Base-by-base conservation (phyloP, 140 eudicot genomes). In the Erigeron philadelphicus region DNA sequence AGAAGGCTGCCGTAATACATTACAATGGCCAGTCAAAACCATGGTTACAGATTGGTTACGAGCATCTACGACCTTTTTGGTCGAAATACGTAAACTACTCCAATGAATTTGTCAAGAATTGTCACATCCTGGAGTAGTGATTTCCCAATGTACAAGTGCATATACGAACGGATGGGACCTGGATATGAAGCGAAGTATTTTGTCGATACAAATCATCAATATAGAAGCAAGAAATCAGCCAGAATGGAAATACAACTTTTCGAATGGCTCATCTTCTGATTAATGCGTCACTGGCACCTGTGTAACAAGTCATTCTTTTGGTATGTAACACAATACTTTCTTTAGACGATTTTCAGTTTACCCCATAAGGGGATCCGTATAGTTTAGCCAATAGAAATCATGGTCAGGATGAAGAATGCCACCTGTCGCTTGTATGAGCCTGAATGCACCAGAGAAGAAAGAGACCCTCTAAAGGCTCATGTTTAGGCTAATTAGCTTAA, bases 21-120 rank as follows among this genome's bases (percentile, higher is more conserved):
- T 94, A 94, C 83, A 94, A 94, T 47, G 99, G 99, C 38, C 99
- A 94, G 67, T 85, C 99, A 11, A 94, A 94, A 77, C 99, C 99
- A n/a, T 94, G 99, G 99, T 77, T 94, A 47, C 95, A 90, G 68
- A 89, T 94, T 60, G 99, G 99, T 6, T 94, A 87, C 65, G 97
- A 89, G 73, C 95, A 94, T 87, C 89, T 94, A 25, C 84, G 99
- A 31, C 99, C 97, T 11, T 94, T 85, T 74, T 94, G 99, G 99
- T 83, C 95, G 67, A 94, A 94, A 80, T 82, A 89, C 59, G 84
- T 94, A 25, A 83, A 94, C 81, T 85, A 89, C 85, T 94, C 99
- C 8, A 94, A 82, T 71, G 99, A 94, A 49, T 94, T 94, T 55
- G 73, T 94, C 53, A 83, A 84, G 62, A 94, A 87, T 74, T 94